phyloP scores from a whole-genome alignment of 768 basidiomycete genomes.

The Jaapia argillacea region DNA sequence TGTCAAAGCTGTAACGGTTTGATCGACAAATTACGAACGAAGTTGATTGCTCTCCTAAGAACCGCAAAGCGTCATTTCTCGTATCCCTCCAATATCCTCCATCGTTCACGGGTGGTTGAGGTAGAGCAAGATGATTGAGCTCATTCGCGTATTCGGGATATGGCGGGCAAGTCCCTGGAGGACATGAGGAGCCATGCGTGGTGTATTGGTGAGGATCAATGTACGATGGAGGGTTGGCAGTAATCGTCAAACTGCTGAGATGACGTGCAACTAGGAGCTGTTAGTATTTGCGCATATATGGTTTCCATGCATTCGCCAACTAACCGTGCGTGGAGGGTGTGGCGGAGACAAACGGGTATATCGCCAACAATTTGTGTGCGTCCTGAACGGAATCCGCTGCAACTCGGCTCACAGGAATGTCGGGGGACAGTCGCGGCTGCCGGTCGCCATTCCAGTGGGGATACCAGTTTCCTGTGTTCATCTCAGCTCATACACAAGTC shows the following conservation, averaged over 20 bases:
- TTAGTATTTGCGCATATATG: constrained; percentile 10
- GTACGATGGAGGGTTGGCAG: constrained; percentile 53
- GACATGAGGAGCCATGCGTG: constrained; percentile 12
- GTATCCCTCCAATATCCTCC: constrained; percentile 56
- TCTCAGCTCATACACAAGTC: too few relatives aligned
- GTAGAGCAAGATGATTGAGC: constrained; percentile 42
- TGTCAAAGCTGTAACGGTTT: constrained; percentile 1
- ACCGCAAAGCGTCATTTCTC: constrained; percentile 48
- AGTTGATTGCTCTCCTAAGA: constrained; percentile 39
- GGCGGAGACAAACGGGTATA: constrained; percentile 68
- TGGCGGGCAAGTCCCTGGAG: constrained; percentile 36
- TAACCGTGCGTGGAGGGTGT: constrained; percentile 71
- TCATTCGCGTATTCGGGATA: constrained; percentile 65
- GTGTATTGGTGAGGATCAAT: constrained; percentile 46
- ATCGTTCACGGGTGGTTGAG: constrained; percentile 32
- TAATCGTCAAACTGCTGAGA: constrained; percentile 46
- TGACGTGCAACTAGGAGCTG: constrained; percentile 49
- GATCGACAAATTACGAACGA: constrained; percentile 12
- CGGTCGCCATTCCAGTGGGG: constrained; percentile 1
- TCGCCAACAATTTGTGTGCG: constrained; percentile 54
- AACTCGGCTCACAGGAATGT: constrained; percentile 3
- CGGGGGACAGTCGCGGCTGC: constrained; percentile 4
- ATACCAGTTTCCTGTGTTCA: constrained; percentile 10
- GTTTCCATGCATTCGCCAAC: constrained; percentile 9
- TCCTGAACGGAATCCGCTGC: constrained; percentile 48